Base-by-base conservation (phyloP, 139 green algal species). In the Haematococcus lacustris region DNA sequence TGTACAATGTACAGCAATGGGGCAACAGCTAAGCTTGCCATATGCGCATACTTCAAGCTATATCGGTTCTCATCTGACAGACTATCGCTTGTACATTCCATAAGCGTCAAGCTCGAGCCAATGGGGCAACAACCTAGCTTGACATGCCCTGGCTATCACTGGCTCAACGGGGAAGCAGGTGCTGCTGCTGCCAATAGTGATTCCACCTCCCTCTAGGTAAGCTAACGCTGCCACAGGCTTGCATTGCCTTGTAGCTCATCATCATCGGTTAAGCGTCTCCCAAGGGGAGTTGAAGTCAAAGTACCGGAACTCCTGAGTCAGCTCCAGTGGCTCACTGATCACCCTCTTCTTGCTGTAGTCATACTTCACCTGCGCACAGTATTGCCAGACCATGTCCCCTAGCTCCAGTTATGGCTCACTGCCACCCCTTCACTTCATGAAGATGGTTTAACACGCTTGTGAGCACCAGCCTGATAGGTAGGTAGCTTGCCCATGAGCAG, bases 251-350 rank as follows among this genome's bases (percentile, higher is more conserved):
- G 43, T 17, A 9, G 43, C 9, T 53, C 43, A 53, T 26, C 30
- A 64, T 70, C 57, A 87, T 65, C 82, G 73, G 23, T 61, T 77
- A 25, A 87, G 82, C 37, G 78, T 84, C 33, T 93, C 88, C 90
- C 90, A 94, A 23, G 90, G 90, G 51, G 76, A 91, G 39, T 70
- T 76, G 83, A 93, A 95, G 82, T 93, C 89, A 83, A 93, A 93
- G 71, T 88, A 91, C 66, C 86, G 70, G 80, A 90, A 90, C 76
- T 90, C 82, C 78, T 90, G 85, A 17, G 73, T 81, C 7, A 90
- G 76, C 83, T 90, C 85, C 51, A 90, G 63, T 1, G 82, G 82
- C 81, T 90, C 85, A 35, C 51, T 78, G 25, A 90, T 79, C 32
- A 90, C 85, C 40, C 85, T 80, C 81, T 90, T 90, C 77, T 88